Percentiles rank a stretch among this genome's conserved stretches.
phyloP scores from a whole-genome alignment of 371 early-diverging fungal genomes.

The Mucor plumbeus region DNA sequence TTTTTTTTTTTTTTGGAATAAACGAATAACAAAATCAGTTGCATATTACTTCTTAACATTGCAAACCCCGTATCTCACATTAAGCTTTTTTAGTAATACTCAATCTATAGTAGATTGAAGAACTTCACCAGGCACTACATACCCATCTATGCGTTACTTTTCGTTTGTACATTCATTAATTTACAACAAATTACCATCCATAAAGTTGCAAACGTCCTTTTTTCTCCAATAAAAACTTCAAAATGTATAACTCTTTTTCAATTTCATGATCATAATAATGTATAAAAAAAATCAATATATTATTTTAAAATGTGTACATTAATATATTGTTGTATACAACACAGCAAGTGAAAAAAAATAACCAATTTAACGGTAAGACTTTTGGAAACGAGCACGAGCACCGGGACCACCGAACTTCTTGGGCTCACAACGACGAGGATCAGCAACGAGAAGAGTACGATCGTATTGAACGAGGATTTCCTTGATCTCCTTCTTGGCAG shows the following conservation, averaged over 20 bases:
- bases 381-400: constrained; percentile 99
- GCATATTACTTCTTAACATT: no score
- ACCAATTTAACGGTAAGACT: constrained; percentile 92
- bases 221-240: neutral
- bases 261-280: neutral
- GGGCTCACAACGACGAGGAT: constrained; percentile 99
- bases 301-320: constrained; percentile 7
- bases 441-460: constrained; percentile 98
- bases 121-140: no score
- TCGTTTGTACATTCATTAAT: no score
- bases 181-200: no score
- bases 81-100: no score
- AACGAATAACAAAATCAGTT: no score
- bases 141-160: no score
- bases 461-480: constrained; percentile 96
- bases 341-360: constrained; percentile 3
- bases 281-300: neutral
- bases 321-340: constrained; percentile 12
- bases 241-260: neutral
- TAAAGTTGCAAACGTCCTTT: neutral
- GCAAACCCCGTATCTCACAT: no score
- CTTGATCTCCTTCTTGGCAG: constrained; percentile 99
- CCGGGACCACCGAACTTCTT: constrained; percentile 99
- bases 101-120: no score
- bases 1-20: no score